Evolutionary conservation across 306 rosid genomes (phyloP).

Genomic region (Glycine latifolia): DNA sequence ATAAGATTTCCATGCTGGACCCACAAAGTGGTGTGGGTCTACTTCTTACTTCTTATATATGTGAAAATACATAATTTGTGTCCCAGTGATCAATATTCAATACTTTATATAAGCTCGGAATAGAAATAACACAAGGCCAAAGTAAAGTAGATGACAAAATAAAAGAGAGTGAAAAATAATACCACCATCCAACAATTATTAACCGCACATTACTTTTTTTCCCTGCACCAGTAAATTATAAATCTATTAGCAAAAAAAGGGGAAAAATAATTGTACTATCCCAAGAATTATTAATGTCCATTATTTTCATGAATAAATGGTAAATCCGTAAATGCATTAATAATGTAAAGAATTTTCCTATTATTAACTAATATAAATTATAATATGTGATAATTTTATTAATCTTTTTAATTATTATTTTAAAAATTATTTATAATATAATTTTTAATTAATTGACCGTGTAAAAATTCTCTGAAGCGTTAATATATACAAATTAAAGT

Average conservation of each 20-base stretch:
- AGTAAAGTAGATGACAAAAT: not conserved
- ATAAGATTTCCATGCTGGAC: constrained; percentile 60
- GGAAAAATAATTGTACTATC: not conserved
- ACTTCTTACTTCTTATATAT: constrained; percentile 15
- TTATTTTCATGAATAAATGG: not conserved
- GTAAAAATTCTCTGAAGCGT: too few relatives aligned
- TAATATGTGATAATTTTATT: too few relatives aligned
- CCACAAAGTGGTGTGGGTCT: constrained; percentile 48
- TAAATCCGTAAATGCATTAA: too few relatives aligned
- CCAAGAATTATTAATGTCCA: not conserved
- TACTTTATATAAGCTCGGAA: constrained; percentile 44
- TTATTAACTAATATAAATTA: too few relatives aligned
- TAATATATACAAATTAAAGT: not conserved
- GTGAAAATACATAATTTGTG: constrained; percentile 39
- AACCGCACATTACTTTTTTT: not conserved
- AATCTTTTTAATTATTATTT: too few relatives aligned
- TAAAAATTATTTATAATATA: too few relatives aligned
- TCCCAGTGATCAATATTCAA: not conserved
- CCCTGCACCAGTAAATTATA: not conserved
- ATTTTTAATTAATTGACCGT: too few relatives aligned
- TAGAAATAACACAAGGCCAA: constrained; percentile 49
- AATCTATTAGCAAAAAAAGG: not conserved
- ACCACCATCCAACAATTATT: constrained; percentile 27
- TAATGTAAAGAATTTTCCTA: too few relatives aligned
- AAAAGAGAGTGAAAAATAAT: constrained; percentile 21